Conservation (phyloP, 176 grass and related monocot genomes). For the Avena insularis region DNA sequence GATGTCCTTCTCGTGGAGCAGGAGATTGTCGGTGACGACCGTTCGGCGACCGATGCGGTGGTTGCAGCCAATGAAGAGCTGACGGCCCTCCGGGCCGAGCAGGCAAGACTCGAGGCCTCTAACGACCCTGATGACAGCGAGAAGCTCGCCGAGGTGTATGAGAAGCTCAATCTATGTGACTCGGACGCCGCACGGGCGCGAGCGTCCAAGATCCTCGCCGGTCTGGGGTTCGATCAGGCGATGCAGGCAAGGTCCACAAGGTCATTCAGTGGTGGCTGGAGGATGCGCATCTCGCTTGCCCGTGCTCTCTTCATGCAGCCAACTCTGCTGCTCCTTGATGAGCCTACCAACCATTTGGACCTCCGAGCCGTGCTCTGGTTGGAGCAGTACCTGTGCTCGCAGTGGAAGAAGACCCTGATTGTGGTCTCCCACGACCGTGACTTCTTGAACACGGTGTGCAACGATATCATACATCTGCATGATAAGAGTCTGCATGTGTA, state of each 20-base stretch:
- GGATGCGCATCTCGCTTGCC: constrained; percentile 96
- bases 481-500: constrained; percentile 82
- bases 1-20: constrained; percentile 95
- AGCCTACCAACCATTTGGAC: constrained; percentile 95
- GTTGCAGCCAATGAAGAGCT: constrained; percentile 91
- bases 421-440: constrained; percentile 93
- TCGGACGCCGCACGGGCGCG: constrained; percentile 71
- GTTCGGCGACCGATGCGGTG: constrained; percentile 71
- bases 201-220: constrained; percentile 85
- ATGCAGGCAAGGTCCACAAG: constrained; percentile 85
- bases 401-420: constrained; percentile 95
- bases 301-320: constrained; percentile 98
- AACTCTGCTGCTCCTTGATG: constrained; percentile 85
- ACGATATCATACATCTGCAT: constrained; percentile 90
- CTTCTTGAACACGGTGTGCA: constrained; percentile 93
- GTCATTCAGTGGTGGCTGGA: constrained; percentile 96
- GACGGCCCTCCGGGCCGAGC: constrained; percentile 75
- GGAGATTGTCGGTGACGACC: constrained; percentile 81
- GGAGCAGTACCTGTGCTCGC: constrained; percentile 87
- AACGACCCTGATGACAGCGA: constrained; percentile 61
- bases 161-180: constrained; percentile 75
- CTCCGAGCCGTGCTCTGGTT: constrained; percentile 95
- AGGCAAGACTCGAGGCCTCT: constrained; percentile 66
- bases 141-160: constrained; percentile 72
- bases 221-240: constrained; percentile 81